Evolutionary conservation across 139 green algal species (phyloP), one percentile per base, ranked within the genome.

Genomic region (Yamagishiella unicocca): DNA sequence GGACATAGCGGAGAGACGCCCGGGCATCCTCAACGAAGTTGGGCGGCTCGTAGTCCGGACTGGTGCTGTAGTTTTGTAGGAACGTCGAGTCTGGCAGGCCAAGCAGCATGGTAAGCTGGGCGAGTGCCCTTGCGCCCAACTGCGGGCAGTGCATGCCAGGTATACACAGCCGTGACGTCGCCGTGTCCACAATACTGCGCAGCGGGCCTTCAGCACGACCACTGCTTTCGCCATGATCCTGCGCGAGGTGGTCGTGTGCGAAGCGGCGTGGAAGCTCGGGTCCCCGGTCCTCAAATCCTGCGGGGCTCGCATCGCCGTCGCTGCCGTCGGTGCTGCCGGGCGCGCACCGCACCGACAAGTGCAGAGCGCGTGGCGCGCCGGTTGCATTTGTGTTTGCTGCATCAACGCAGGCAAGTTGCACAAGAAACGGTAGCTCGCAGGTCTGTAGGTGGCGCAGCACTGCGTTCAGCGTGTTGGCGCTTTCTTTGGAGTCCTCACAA

Each of bases 321-420:
- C 21, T 4, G 1, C 33, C 21, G 19, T 21, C 74, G 0, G n/a
- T n/a, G n/a, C 3, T 46, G 19, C 19, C 31, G 14, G 50, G 24
- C 38, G 24, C 1, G 62, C 79, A 85, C 4, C 61, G 21, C 19
- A 86, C 19, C 43, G 45, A 24, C 62, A 77, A 24, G 33, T 50
- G 22, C 43, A 86, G 38, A 2, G 64, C 80, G 3, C 61, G 9
- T 2, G 64, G 80, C 6, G 9, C 64, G n/a, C 80, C 64, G 6
- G 38, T 31, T 22, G 8, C 31, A 64, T 29, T 22, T 0, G 80
- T 86, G n/a, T 86, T 86, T 42, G 24, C 45, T 2, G 25, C 1
- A 31, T 38, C 80, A 31, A 86, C 64, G 62, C 64, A 77, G 9
- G 80, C 80, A 40, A 86, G 64, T 0, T 64, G 80, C 31, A 86